These are phyloP conservation scores for Trypanosoma cruzi DNA, from an alignment of 208 protist species.

Conservation along the genomic window DNA sequence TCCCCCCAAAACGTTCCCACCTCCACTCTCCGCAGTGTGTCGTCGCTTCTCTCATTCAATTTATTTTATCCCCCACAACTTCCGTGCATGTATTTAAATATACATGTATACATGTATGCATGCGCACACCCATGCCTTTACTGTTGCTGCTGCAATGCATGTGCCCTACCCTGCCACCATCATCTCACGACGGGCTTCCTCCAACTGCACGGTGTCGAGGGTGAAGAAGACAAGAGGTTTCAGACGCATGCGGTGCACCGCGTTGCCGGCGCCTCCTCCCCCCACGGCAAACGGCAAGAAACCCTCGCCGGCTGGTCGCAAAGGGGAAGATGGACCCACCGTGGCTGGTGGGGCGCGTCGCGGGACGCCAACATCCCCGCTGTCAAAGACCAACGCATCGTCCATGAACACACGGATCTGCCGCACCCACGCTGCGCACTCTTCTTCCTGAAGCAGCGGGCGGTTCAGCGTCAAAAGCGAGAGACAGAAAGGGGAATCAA, in stretches of 20 bases:
- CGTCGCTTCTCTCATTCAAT: too few relatives aligned
- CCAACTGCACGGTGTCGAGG: slow-evolving; percentile 40
- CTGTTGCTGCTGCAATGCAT: too few relatives aligned
- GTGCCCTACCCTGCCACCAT: neutral
- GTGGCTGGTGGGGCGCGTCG: neutral
- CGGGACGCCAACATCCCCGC: slow-evolving; percentile 43
- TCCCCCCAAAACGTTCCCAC: too few relatives aligned
- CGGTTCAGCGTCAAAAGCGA: slow-evolving; percentile 41
- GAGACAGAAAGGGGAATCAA: slow-evolving; percentile 63
- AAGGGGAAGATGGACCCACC: neutral
- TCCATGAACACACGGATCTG: slow-evolving; percentile 55
- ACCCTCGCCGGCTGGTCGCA: neutral
- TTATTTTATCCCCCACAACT: too few relatives aligned
- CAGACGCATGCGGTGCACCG: slow-evolving; percentile 36
- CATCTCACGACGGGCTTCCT: slow-evolving; percentile 25
- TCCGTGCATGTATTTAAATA: too few relatives aligned
- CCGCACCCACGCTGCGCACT: slow-evolving; percentile 54
- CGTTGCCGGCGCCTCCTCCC: neutral
- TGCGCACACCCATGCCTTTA: neutral
- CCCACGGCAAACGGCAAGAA: neutral
- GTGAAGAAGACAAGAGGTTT: slow-evolving; percentile 58
- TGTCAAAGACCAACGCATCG: slow-evolving; percentile 64
- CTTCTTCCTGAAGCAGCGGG: slow-evolving; percentile 39
- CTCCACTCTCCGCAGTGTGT: too few relatives aligned
- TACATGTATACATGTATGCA: too few relatives aligned